Evolutionary conservation across 176 grass and related monocot species (phyloP).

Genomic region (Oryza nivara): DNA sequence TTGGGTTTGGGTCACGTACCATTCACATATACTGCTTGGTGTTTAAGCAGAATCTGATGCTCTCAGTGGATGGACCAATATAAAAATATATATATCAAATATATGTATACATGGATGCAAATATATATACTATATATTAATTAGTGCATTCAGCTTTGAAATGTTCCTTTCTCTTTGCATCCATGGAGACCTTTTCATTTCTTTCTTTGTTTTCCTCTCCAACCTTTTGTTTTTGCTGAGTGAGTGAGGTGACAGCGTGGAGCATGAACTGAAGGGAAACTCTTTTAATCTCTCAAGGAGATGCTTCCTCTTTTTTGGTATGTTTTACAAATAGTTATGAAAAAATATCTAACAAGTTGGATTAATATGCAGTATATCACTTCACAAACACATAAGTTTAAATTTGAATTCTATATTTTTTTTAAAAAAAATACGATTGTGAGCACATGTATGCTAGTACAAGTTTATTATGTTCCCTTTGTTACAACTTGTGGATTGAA

Average conservation of each 20-base stretch:
- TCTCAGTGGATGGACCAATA: conserved; percentile 48
- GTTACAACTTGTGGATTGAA: no score
- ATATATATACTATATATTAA: neutral
- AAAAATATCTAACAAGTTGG: no score
- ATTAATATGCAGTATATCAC: no score
- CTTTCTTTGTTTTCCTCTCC: conserved; percentile 21
- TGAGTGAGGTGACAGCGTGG: conserved; percentile 8
- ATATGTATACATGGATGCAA: conserved; percentile 32
- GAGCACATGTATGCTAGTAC: no score
- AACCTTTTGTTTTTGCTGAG: neutral
- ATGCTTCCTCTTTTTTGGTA: no score
- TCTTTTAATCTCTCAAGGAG: no score
- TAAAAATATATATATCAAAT: neutral
- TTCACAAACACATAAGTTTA: no score
- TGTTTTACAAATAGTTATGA: no score
- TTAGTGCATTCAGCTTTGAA: conserved; percentile 23
- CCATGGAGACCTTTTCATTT: conserved; percentile 23
- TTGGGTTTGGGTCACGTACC: conserved; percentile 37
- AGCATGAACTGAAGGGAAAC: neutral
- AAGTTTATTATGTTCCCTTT: no score
- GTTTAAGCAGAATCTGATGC: conserved; percentile 99
- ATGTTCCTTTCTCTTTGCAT: conserved; percentile 60
- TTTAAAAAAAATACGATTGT: no score
- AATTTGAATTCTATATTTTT: no score
- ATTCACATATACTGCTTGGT: conserved; percentile 62